Conservation (phyloP, 2,329 filamentous ascomycete species). For the Apiospora hydei region DNA sequence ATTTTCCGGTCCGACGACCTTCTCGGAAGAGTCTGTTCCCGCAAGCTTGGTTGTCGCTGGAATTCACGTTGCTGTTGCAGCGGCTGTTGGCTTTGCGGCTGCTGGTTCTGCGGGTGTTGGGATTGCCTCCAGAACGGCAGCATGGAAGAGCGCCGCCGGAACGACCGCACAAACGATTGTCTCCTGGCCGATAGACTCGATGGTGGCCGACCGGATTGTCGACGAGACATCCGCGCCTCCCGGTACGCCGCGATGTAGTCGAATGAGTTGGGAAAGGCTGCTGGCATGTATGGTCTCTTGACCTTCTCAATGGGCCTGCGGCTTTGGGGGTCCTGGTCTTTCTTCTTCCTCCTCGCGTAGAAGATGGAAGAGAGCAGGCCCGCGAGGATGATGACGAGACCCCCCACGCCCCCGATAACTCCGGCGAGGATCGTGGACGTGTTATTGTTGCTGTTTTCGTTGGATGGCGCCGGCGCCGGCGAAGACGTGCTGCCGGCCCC, state of each 20-base stretch:
- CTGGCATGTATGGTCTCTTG: slow-evolving; percentile 6
- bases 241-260: slow-evolving; percentile 1
- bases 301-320: background rate
- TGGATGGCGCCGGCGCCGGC: background rate
- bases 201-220: background rate
- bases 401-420: background rate
- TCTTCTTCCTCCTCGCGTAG: background rate
- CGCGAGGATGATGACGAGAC: slow-evolving; percentile 6
- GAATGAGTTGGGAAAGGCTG: slow-evolving; percentile 1
- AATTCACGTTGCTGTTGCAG: background rate
- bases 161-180: background rate
- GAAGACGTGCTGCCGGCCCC: background rate
- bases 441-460: slow-evolving; percentile 23
- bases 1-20: background rate
- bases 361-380: background rate
- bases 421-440: slow-evolving; percentile 23
- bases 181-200: background rate
- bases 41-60: background rate
- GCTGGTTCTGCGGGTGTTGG: background rate
- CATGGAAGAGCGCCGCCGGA: background rate
- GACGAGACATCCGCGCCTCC: background rate
- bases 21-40: background rate
- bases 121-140: slow-evolving; percentile 14
- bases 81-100: background rate
- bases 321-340: background rate